These are phyloP conservation scores for Chara braunii DNA, from an alignment of 139 green algal species.

Conservation along the genomic window DNA sequence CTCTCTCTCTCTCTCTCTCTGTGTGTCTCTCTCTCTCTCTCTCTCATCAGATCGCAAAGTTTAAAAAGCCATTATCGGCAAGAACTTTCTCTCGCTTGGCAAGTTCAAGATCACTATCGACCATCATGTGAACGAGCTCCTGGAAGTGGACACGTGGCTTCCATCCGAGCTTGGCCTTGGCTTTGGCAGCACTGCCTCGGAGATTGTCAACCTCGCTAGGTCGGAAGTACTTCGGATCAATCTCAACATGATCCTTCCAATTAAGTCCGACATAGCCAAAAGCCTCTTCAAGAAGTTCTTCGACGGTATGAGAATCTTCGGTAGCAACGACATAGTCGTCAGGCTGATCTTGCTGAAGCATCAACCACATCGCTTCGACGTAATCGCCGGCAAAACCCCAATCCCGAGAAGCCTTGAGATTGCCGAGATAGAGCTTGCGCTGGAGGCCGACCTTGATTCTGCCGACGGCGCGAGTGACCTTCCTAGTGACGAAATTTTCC, in stretches of 20 bases:
- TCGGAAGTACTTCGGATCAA: conserved; percentile 57
- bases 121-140: conserved; percentile 63
- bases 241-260: conserved; percentile 37
- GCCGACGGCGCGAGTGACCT: conserved; percentile 44
- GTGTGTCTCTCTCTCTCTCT: no score
- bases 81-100: conserved; percentile 35
- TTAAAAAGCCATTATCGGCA: conserved; percentile 14
- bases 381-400: conserved; percentile 71
- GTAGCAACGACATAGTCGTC: conserved; percentile 68
- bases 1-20: no score
- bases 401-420: conserved; percentile 64
- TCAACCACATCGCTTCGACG: conserved; percentile 62
- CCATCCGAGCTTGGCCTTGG: conserved; percentile 53
- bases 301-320: conserved; percentile 26
- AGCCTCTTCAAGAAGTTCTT: conserved; percentile 25
- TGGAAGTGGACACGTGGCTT: conserved; percentile 47
- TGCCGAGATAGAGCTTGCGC: conserved; percentile 56
- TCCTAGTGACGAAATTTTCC: conserved; percentile 69
- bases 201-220: conserved; percentile 65
- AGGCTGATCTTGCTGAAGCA: conserved; percentile 62
- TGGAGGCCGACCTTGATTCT: conserved; percentile 46
- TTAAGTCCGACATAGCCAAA: conserved; percentile 33
- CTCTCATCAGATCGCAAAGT: no score
- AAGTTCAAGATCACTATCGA: conserved; percentile 52
- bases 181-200: conserved; percentile 55